phyloP scores from a whole-genome alignment of 1,284 basidiomycete genomes.

The Xanthoconium separans region DNA sequence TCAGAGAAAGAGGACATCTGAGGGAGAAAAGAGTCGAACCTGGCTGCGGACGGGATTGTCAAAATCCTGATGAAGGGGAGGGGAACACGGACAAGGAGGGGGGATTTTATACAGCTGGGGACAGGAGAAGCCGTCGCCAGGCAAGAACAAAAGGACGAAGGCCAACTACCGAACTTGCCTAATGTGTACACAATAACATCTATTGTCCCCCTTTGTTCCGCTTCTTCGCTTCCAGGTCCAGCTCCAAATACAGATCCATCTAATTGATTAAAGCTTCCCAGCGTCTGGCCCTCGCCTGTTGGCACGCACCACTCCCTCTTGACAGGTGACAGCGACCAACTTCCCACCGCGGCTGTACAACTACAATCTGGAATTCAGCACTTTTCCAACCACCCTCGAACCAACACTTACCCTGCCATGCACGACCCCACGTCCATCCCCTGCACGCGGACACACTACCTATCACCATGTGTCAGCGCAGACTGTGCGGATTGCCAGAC shows the following conservation, averaged over 20 bases:
- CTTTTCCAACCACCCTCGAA: constrained; percentile 1
- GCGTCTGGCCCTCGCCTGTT: constrained; percentile 43
- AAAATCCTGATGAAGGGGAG: constrained; percentile 31
- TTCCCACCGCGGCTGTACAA: constrained; percentile 72
- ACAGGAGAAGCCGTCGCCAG: constrained; percentile 23
- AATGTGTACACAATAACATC: constrained; percentile 31
- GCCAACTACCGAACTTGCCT: constrained; percentile 15
- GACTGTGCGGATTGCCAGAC: not conserved
- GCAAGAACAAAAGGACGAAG: constrained; percentile 32
- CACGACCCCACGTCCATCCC: constrained; percentile 73
- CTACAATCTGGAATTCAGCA: constrained; percentile 36
- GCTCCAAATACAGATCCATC: constrained; percentile 16
- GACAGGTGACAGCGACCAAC: constrained; percentile 75
- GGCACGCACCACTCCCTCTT: constrained; percentile 80
- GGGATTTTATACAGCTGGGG: constrained; percentile 26
- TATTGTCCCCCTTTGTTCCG: constrained; percentile 21
- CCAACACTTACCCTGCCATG: constrained; percentile 63
- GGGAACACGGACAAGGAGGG: not conserved
- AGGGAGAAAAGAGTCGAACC: constrained; percentile 19
- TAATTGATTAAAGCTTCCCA: constrained; percentile 19
- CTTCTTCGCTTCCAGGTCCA: constrained; percentile 19
- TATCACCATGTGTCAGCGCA: constrained; percentile 25
- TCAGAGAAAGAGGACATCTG: not conserved
- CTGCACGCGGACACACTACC: constrained; percentile 66
- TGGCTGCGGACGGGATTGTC: constrained; percentile 37